Conservation (phyloP, 768 basidiomycete species). For the Lactarius hengduanensis region DNA sequence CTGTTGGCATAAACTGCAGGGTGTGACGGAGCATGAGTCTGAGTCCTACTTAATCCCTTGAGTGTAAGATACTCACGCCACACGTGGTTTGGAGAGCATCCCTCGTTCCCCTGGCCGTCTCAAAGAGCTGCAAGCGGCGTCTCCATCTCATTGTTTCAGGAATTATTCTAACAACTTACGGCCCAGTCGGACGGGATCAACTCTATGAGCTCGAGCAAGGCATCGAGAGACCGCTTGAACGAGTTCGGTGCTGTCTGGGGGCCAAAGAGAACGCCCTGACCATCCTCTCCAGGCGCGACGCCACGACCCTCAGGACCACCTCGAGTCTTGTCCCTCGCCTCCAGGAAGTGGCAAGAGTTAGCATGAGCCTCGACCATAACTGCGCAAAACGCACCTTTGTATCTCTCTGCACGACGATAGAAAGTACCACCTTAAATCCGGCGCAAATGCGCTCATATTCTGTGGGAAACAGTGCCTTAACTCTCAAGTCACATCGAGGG, state of each 20-base stretch:
- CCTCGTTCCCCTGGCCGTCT: neutral
- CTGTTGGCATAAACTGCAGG: conserved; percentile 10
- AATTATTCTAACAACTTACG: neutral
- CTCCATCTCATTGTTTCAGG: neutral
- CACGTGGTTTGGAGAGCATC: conserved; percentile 9
- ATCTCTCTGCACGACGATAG: conserved; percentile 7
- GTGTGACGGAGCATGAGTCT: neutral
- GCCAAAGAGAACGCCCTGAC: neutral
- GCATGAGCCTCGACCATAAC: neutral
- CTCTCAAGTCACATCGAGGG: neutral
- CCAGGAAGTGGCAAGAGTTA: neutral
- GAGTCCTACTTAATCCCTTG: neutral
- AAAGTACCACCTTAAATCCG: neutral
- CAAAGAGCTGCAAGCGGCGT: neutral
- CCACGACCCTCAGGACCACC: neutral
- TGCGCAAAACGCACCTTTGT: neutral
- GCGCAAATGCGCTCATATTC: conserved; percentile 8
- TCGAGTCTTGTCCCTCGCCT: conserved; percentile 10
- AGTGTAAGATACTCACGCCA: conserved; percentile 4
- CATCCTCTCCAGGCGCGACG: neutral
- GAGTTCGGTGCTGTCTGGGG: conserved; percentile 17
- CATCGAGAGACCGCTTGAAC: conserved; percentile 7
- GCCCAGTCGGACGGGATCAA: neutral
- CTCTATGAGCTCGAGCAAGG: conserved; percentile 14
- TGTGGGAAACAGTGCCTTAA: neutral